phyloP scores from a whole-genome alignment of 352 stramenopile species.

The Globisporangium cystogenes region DNA sequence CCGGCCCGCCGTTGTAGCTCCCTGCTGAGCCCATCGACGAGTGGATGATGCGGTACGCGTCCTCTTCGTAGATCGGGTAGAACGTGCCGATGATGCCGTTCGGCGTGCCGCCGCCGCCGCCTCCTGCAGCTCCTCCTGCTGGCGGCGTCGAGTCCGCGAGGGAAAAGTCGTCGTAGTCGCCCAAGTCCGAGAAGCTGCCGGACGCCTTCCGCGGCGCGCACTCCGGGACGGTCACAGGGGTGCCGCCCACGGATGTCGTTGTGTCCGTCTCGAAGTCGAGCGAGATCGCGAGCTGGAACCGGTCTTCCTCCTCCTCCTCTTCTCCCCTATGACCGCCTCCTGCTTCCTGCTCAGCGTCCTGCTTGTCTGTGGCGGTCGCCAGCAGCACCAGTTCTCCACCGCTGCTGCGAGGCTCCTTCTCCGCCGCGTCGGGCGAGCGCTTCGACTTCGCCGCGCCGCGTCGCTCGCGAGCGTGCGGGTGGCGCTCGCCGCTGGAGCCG shows the following conservation, averaged over 20 bases:
- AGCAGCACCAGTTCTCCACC: not conserved
- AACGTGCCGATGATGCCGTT: slow-evolving; percentile 47
- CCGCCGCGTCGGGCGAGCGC: slow-evolving; percentile 4
- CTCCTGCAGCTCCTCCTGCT: slow-evolving; percentile 16
- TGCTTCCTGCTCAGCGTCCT: not conserved
- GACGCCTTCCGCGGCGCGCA: slow-evolving; percentile 73
- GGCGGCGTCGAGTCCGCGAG: slow-evolving; percentile 53
- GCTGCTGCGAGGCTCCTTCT: not conserved
- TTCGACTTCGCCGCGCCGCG: slow-evolving; percentile 7
- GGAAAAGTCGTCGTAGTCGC: slow-evolving; percentile 81
- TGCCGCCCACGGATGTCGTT: slow-evolving; percentile 18
- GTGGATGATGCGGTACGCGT: slow-evolving; percentile 59
- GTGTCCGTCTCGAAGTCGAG: slow-evolving; percentile 66
- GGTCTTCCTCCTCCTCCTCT: slow-evolving; percentile 24
- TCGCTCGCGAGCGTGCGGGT: slow-evolving; percentile 2
- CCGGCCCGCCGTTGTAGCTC: slow-evolving; percentile 17
- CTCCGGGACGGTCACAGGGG: slow-evolving; percentile 19
- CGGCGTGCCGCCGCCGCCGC: slow-evolving; percentile 23
- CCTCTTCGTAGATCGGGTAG: slow-evolving; percentile 77
- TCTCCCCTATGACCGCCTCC: slow-evolving; percentile 17
- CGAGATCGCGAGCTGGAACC: slow-evolving; percentile 48
- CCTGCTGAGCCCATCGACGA: slow-evolving; percentile 35
- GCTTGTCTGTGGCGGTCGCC: not conserved
- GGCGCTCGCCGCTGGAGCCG: slow-evolving; percentile 28
- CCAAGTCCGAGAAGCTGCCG: slow-evolving; percentile 85